Conservation (phyloP, 1,284 basidiomycete genomes). For the Ceratobasidium sp. region DNA sequence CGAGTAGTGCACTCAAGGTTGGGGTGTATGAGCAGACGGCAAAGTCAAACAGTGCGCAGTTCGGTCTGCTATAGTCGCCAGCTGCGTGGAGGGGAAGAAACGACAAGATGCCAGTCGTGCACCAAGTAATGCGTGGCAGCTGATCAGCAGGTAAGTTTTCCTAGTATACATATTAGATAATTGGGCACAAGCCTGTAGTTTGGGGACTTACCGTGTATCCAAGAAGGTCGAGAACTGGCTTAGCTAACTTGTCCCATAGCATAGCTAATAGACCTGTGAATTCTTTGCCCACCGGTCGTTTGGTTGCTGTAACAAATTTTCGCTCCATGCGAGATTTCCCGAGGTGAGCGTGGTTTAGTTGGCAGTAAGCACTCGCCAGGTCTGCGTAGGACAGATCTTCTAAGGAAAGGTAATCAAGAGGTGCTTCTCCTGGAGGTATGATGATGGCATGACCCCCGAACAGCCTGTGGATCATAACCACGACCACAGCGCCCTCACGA, state of each 20-base stretch:
- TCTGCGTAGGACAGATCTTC: too few species aligned
- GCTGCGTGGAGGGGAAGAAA: conserved; percentile 63
- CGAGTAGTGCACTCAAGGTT: conserved; percentile 57
- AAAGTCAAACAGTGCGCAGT: conserved; percentile 53
- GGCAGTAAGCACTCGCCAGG: too few species aligned
- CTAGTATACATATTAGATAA: not conserved
- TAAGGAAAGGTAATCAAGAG: too few species aligned
- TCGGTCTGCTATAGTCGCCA: conserved; percentile 51
- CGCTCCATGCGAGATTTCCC: too few species aligned
- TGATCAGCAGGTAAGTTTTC: conserved; percentile 34
- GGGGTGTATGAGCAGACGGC: conserved; percentile 62
- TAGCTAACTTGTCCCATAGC: not conserved
- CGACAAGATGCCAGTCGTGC: conserved; percentile 58
- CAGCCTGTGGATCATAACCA: not conserved
- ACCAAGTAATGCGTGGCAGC: conserved; percentile 64
- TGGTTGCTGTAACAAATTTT: too few species aligned
- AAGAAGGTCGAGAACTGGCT: conserved; percentile 45
- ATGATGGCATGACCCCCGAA: not conserved
- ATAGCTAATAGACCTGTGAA: not conserved
- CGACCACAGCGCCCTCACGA: not conserved
- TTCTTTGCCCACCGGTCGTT: too few species aligned
- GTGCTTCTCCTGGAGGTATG: not conserved
- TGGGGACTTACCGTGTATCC: conserved; percentile 29
- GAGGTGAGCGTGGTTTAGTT: too few species aligned
- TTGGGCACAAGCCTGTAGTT: too few species aligned